These are phyloP conservation scores for Monilinia fructigena DNA, from an alignment of 2,329 filamentous ascomycete species.

Conservation along the genomic window DNA sequence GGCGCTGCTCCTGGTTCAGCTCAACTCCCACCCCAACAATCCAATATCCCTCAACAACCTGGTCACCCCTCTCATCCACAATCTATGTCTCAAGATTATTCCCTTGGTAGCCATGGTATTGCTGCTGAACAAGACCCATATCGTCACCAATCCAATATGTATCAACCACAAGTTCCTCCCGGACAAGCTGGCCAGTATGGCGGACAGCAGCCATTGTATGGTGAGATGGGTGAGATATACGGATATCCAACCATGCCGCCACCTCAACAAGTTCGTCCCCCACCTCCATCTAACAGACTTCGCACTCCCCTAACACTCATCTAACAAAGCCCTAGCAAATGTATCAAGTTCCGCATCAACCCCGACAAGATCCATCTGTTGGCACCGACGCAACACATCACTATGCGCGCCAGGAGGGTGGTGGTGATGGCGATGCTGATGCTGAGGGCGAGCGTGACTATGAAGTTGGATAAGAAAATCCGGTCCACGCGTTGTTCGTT, in stretches of 20 bases:
- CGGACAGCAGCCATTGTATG: constrained; percentile 75
- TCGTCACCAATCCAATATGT: constrained; percentile 76
- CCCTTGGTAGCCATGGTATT: constrained; percentile 60
- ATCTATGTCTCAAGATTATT: constrained; percentile 61
- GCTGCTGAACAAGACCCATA: constrained; percentile 70
- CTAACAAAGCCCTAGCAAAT: constrained; percentile 39
- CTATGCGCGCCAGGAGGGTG: constrained; percentile 44
- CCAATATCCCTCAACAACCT: constrained; percentile 44
- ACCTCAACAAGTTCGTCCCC: constrained; percentile 70
- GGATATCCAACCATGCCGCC: constrained; percentile 76
- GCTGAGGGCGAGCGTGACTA: constrained; percentile 48
- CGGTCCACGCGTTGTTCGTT: constrained; percentile 9
- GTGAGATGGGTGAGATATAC: constrained; percentile 82
- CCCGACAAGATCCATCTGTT: constrained; percentile 42
- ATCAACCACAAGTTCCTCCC: constrained; percentile 73
- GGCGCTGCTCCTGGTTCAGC: constrained; percentile 48
- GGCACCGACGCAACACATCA: constrained; percentile 42
- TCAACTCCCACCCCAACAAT: constrained; percentile 53
- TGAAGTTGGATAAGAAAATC: constrained; percentile 40
- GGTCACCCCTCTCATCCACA: constrained; percentile 51
- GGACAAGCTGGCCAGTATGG: constrained; percentile 71
- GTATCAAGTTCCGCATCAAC: constrained; percentile 44
- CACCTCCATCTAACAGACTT: neutral
- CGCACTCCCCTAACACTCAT: constrained; percentile 11
- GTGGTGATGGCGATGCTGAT: constrained; percentile 46